Percentiles rank a stretch among this genome's conserved stretches.
phyloP scores from a whole-genome alignment of 495 filamentous ascomycete genomes.

The Neurospora sp. region DNA sequence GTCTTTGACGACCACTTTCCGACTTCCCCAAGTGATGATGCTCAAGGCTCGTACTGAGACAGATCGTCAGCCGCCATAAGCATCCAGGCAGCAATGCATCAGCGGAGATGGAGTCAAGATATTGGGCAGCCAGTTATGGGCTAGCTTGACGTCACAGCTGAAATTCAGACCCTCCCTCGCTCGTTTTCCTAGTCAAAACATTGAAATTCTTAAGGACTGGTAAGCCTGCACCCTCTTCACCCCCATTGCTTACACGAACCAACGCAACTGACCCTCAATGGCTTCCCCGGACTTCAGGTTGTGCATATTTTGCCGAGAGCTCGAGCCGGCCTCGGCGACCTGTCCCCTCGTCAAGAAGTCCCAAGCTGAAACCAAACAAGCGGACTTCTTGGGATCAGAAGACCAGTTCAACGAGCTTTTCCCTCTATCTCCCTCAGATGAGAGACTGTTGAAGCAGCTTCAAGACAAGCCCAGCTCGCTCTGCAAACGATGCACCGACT shows the following conservation, averaged over 20 bases:
- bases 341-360: not conserved
- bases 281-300: not conserved
- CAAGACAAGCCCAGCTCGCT: constrained; percentile 1
- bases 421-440: constrained; percentile 1
- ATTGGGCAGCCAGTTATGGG: not conserved
- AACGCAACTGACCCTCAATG: not conserved
- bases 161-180: not conserved
- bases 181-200: too few relatives aligned
- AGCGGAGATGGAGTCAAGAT: not conserved
- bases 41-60: not conserved
- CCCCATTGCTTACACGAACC: not conserved
- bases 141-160: not conserved
- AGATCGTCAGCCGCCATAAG: not conserved
- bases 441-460: not conserved
- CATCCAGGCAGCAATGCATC: not conserved
- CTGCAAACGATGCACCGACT: constrained; percentile 7
- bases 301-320: constrained; percentile 7
- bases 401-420: not conserved
- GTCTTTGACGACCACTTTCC: not conserved
- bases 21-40: not conserved
- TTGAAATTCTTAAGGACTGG: not conserved
- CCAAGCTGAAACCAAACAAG: not conserved
- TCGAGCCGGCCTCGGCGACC: not conserved
- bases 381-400: not conserved
- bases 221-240: not conserved